Conservation (phyloP, 345 rosid genomes). For the Corymbia maculata region DNA sequence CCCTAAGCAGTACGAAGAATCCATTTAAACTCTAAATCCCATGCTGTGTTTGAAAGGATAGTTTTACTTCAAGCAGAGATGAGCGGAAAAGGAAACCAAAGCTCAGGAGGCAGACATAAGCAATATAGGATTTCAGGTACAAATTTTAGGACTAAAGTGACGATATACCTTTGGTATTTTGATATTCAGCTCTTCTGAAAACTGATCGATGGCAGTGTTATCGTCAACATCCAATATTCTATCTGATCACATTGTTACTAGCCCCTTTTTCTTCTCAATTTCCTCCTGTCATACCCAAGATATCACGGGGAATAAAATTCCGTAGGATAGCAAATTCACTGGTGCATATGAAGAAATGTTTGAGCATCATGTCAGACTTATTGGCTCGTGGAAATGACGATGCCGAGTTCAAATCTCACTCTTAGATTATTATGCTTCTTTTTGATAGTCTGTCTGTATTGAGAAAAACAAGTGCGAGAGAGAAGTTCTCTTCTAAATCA, state of each 20-base stretch:
- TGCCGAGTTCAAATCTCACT: neutral
- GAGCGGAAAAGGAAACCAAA: neutral
- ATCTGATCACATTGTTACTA: neutral
- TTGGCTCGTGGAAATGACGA: neutral
- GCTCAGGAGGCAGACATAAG: neutral
- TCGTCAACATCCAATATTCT: neutral
- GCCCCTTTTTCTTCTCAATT: neutral
- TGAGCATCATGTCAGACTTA: fast-evolving
- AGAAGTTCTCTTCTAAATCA: neutral
- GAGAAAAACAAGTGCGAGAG: neutral
- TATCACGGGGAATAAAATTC: neutral
- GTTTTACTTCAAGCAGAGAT: neutral
- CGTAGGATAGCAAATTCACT: neutral
- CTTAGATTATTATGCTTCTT: neutral
- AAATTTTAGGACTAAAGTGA: neutral
- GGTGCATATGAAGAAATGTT: neutral
- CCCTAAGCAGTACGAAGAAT: neutral
- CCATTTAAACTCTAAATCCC: neutral
- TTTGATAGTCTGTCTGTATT: neutral
- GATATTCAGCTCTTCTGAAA: neutral
- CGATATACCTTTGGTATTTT: neutral
- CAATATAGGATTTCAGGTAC: neutral
- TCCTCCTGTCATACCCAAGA: neutral
- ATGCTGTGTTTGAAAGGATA: neutral
- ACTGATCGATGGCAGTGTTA: neutral